A percentile compares a stretch with the other conserved stretches of the same genome.
Evolutionary conservation across 2,329 filamentous ascomycete species (phyloP).

Genomic region (Lithohypha guttulata): DNA sequence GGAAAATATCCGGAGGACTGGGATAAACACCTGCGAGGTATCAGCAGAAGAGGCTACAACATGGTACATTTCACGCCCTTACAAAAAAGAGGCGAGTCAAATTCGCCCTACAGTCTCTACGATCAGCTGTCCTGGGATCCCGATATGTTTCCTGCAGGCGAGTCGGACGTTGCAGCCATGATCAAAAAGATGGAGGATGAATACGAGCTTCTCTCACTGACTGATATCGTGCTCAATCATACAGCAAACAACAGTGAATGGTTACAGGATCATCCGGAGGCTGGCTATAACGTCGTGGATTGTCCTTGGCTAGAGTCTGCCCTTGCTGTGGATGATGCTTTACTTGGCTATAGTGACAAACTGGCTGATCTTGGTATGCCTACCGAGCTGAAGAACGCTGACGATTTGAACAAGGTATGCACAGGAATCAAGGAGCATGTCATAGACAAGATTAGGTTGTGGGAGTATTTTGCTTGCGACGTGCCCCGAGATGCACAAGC

Average conservation of each 20-base stretch:
- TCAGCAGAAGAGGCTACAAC: conserved; percentile 88
- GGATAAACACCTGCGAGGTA: conserved; percentile 78
- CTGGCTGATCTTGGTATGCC: conserved; percentile 62
- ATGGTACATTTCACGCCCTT: conserved; percentile 98
- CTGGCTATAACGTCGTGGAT: conserved; percentile 86
- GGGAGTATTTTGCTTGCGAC: conserved; percentile 87
- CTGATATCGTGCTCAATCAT: conserved; percentile 96
- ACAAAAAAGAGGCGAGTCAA: conserved; percentile 76
- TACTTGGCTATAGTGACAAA: conserved; percentile 55
- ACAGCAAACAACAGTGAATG: conserved; percentile 92
- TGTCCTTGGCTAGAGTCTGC: conserved; percentile 61
- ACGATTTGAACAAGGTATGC: conserved; percentile 73
- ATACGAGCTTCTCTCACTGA: conserved; percentile 75
- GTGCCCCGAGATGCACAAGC: conserved; percentile 61
- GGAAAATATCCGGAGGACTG: conserved; percentile 81
- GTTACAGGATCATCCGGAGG: conserved; percentile 88
- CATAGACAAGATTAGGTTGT: conserved; percentile 65
- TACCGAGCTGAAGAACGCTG: conserved; percentile 55
- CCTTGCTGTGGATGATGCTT: conserved; percentile 64
- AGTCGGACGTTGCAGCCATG: conserved; percentile 67
- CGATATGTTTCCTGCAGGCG: conserved; percentile 69
- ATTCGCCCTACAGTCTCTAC: conserved; percentile 94
- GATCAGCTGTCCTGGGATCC: conserved; percentile 85
- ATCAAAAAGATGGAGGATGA: conserved; percentile 73
- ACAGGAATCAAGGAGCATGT: conserved; percentile 71